These are phyloP conservation scores for Suhomyces sp. DNA, from an alignment of 805 yeast genomes.

Conservation along the genomic window DNA sequence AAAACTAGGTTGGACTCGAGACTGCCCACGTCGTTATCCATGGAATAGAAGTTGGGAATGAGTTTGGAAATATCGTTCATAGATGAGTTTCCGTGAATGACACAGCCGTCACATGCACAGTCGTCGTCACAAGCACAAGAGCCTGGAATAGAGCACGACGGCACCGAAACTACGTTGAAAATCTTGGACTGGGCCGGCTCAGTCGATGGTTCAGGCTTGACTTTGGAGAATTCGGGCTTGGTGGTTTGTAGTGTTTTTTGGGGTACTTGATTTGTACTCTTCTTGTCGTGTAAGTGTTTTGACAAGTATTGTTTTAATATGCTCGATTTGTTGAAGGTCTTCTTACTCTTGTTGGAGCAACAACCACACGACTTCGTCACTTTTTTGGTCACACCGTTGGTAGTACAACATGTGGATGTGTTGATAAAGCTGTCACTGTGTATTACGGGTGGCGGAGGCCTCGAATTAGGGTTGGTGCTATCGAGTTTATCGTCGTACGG, in stretches of 20 bases:
- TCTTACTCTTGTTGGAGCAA: constrained; percentile 23
- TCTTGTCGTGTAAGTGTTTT: neutral
- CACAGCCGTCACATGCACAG: constrained; percentile 38
- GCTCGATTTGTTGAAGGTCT: constrained; percentile 31
- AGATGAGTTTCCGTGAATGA: constrained; percentile 27
- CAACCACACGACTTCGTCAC: constrained; percentile 29
- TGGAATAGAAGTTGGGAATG: constrained; percentile 2
- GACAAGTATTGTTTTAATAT: constrained; percentile 20
- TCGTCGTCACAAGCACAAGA: constrained; percentile 36
- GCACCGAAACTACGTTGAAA: constrained; percentile 26
- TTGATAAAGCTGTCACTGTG: constrained; percentile 33
- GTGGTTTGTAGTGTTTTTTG: neutral
- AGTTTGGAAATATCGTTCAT: neutral
- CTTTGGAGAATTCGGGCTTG: neutral
- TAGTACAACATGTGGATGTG: constrained; percentile 31
- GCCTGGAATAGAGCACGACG: constrained; percentile 35
- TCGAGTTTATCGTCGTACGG: constrained; percentile 26
- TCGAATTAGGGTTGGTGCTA: constrained; percentile 8
- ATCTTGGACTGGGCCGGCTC: constrained; percentile 4
- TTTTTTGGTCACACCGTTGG: constrained; percentile 15
- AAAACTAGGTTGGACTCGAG: neutral
- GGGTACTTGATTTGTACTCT: neutral
- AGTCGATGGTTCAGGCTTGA: neutral
- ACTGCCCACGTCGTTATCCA: constrained; percentile 4
- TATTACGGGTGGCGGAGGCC: constrained; percentile 24